Evolutionary conservation across 306 rosid species (phyloP).

Genomic region (Purshia tridentata): DNA sequence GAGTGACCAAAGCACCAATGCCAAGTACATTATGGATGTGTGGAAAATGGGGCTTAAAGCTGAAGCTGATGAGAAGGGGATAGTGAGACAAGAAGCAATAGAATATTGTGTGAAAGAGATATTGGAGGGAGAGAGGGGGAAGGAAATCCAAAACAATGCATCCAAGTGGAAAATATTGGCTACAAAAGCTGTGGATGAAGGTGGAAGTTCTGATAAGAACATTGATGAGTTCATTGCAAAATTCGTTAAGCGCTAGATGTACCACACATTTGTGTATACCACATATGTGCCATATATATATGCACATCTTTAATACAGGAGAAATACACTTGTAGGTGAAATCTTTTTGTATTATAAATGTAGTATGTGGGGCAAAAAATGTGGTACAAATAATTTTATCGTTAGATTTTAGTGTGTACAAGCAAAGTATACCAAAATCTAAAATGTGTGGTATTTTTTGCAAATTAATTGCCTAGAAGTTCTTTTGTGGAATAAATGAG

Average conservation of each 20-base stretch:
- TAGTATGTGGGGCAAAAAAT: no score
- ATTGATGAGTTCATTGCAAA: constrained; percentile 20
- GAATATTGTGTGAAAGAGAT: constrained; percentile 6
- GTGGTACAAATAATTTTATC: no score
- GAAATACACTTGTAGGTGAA: no score
- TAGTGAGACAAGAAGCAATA: constrained; percentile 12
- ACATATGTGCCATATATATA: no score
- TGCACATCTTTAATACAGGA: no score
- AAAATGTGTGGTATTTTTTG: no score
- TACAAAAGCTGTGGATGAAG: background rate
- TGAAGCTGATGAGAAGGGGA: constrained; percentile 1
- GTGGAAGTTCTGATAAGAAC: constrained; percentile 16
- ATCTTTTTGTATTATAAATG: no score
- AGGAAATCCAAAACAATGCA: constrained; percentile 8
- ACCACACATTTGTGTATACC: no score
- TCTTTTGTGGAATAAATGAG: no score
- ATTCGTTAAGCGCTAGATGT: background rate
- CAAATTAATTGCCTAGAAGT: no score
- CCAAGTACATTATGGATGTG: constrained; percentile 12
- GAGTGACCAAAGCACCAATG: constrained; percentile 26
- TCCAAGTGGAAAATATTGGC: constrained; percentile 19
- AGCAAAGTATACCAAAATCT: no score
- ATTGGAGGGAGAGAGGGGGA: constrained; percentile 20
- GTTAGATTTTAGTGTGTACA: no score
- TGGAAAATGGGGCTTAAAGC: constrained; percentile 25